Evolutionary conservation across 106 monocot species (phyloP).

Genomic region (Apostasia shenzhenica): DNA sequence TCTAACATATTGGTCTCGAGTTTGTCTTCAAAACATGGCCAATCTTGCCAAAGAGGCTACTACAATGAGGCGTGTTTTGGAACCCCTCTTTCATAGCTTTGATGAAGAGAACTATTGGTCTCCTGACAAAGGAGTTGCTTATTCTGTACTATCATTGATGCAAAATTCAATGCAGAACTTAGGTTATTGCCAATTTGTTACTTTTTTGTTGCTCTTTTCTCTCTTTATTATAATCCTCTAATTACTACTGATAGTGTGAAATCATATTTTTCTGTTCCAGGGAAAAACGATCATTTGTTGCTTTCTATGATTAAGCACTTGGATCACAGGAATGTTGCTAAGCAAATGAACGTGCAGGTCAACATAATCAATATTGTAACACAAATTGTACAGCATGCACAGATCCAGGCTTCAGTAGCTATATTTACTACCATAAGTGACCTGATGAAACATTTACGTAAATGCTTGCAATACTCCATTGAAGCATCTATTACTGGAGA

Average conservation of each 20-base stretch:
- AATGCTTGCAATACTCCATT: constrained; percentile 73
- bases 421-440: constrained; percentile 64
- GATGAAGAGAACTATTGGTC: constrained; percentile 65
- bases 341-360: constrained; percentile 44
- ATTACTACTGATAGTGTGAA: no score
- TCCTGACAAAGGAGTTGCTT: constrained; percentile 49
- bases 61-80: constrained; percentile 75
- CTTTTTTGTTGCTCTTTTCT: not conserved
- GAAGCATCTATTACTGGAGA: constrained; percentile 39
- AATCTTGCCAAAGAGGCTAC: constrained; percentile 83
- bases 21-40: constrained; percentile 68
- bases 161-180: constrained; percentile 61
- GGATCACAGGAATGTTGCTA: constrained; percentile 84
- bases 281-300: constrained; percentile 60
- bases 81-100: constrained; percentile 60
- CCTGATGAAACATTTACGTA: constrained; percentile 78
- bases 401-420: constrained; percentile 41
- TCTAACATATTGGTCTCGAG: constrained; percentile 68
- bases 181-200: constrained; percentile 25
- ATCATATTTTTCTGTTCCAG: constrained; percentile 30
- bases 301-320: constrained; percentile 81
- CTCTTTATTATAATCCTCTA: no score
- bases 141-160: constrained; percentile 61
- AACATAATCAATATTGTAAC: constrained; percentile 49
- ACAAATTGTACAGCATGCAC: constrained; percentile 42